Evolutionary conservation across 306 rosid genomes (phyloP), one percentile per base, ranked within the genome.

Genomic region (Vicia faba): DNA sequence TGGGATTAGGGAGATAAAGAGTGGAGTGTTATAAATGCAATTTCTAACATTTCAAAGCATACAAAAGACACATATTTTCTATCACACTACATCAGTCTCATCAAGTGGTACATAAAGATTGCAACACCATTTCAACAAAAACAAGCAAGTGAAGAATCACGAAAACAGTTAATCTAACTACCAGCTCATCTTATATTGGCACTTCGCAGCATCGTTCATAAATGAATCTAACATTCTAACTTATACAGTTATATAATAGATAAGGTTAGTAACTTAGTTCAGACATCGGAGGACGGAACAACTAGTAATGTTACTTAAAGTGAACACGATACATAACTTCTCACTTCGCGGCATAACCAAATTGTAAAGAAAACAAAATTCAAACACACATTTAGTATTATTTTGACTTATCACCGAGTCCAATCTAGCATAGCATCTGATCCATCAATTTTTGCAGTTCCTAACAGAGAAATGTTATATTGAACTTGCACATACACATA

Each of bases 91-190:
- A 40, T 29, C 43, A 18, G 29, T 69, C 62, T 11, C 40, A 53
- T 19, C 55, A 15, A 28, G 36, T 23, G 66, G 14, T 68, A 65
- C 57, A 67, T 25, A 63, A 69, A 23, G 19, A 74, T 23, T 56
- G 44, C 62, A 65, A 20, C 64, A 49, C 54, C 8, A 46, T 31
- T 41, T 69, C 20, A 23, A 33, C 14, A 60, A n/a, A 66, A 31
- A 25, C 14, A 60, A 66, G 16, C 26, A 10, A 13, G 20, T 1
- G 70, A 40, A 46, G 62, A 28, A 25, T 69, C 38, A 4, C 51
- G 67, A 33, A 66, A 46, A 25, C 60, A 44, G 23, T 23, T 65
- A 66, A 12, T 40, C 44, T 23, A 70, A 60, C 19, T 5, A 66
- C 38, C 58, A 59, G 25, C 67, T 38, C 69, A 53, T 50, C 25